Percentiles rank a stretch among this genome's conserved stretches.
Conservation (phyloP, 495 filamentous ascomycete genomes). For the Talaromyces stipitatus region DNA sequence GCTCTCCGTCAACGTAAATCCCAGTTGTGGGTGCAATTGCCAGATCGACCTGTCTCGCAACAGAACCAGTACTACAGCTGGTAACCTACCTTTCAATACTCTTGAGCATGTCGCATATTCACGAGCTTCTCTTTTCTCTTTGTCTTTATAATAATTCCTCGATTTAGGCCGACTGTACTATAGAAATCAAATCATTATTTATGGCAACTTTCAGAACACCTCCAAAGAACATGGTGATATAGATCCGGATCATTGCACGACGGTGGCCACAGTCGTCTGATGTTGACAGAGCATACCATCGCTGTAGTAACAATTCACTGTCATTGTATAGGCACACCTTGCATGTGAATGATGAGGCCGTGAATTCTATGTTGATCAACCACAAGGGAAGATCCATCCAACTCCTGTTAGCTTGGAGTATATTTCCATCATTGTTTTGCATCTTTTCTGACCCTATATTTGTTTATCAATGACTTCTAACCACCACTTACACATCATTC, state of each 20-base stretch:
- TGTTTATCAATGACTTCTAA: no score
- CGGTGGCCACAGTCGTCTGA: background rate
- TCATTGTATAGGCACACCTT: no score
- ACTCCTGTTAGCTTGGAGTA: no score
- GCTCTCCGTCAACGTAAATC: constrained; percentile 57
- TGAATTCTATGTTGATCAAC: no score
- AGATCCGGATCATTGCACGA: background rate
- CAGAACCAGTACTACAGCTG: constrained; percentile 87
- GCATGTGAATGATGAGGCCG: no score
- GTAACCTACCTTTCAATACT: constrained; percentile 40
- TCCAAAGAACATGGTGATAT: background rate
- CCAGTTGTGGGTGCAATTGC: constrained; percentile 77
- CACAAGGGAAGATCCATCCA: no score
- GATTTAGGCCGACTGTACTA: background rate
- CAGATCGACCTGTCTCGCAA: constrained; percentile 50
- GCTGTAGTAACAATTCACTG: no score
- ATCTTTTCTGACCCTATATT: no score
- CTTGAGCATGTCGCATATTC: background rate
- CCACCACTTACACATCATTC: no score
- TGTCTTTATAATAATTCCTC: background rate
- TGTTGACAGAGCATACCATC: no score
- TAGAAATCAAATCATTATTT: constrained; percentile 1
- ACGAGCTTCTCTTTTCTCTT: background rate
- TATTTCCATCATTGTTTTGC: no score
- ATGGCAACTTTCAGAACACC: background rate